Percentiles rank a stretch among this genome's conserved stretches.
Conservation (phyloP, 768 basidiomycete species). For the Galerina marginata region DNA sequence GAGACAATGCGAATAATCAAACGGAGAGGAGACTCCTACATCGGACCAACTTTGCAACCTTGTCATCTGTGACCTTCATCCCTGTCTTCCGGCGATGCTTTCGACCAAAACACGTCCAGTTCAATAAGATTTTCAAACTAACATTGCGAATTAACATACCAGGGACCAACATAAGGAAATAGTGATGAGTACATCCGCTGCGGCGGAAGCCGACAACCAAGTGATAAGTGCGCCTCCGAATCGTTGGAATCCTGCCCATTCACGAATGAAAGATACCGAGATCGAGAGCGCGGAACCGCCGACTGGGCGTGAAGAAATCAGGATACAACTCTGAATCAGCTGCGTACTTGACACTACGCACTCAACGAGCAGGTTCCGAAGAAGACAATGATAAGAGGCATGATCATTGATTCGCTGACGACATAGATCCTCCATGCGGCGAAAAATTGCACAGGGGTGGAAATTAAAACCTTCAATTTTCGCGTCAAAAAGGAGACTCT, state of each 20-base stretch:
- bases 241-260: not conserved
- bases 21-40: constrained; percentile 20
- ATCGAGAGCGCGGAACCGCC: constrained; percentile 5
- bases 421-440: constrained; percentile 45
- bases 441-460: constrained; percentile 47
- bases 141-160: constrained; percentile 32
- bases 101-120: not conserved
- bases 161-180: constrained; percentile 44
- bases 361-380: constrained; percentile 37
- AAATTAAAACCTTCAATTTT: constrained; percentile 38
- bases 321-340: not conserved
- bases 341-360: constrained; percentile 17
- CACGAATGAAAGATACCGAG: not conserved
- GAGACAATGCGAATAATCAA: not conserved
- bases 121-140: not conserved
- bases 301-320: not conserved
- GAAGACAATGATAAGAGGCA: constrained; percentile 32
- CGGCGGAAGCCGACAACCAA: constrained; percentile 52
- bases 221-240: constrained; percentile 32
- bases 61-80: constrained; percentile 39
- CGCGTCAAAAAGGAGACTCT: not conserved
- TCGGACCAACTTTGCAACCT: constrained; percentile 37
- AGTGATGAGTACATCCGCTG: constrained; percentile 55
- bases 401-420: constrained; percentile 33
- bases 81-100: constrained; percentile 44